These are phyloP conservation scores for Phialophora chinensis DNA, from an alignment of 2,329 filamentous ascomycete genomes.

Conservation along the genomic window DNA sequence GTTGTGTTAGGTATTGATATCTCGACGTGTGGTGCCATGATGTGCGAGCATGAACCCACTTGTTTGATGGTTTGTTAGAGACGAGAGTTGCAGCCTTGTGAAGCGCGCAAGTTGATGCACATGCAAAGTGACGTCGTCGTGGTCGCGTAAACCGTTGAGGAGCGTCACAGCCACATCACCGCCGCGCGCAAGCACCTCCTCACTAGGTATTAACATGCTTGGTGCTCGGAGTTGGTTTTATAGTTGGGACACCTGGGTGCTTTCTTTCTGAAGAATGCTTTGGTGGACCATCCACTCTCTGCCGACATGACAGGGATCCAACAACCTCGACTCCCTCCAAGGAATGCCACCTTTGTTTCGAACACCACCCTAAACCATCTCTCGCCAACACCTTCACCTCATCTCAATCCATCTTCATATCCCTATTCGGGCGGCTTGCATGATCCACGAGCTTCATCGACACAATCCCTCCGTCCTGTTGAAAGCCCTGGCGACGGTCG, in stretches of 20 bases:
- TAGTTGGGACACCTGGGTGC: not conserved
- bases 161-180: constrained; percentile 8
- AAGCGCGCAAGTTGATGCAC: not conserved
- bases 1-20: constrained; percentile 58
- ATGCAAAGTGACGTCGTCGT: constrained; percentile 17
- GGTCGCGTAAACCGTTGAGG: not conserved
- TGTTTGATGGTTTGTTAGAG: not conserved
- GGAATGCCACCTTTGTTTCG: not conserved
- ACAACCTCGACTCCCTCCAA: constrained; percentile 23
- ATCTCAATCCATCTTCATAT: constrained; percentile 15
- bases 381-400: not conserved
- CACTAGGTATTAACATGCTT: not conserved
- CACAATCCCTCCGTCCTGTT: constrained; percentile 43
- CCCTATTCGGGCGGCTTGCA: constrained; percentile 38
- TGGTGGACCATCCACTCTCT: not conserved
- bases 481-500: constrained; percentile 40
- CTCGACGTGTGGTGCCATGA: constrained; percentile 53
- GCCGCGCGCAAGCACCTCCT: not conserved
- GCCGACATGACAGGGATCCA: constrained; percentile 27
- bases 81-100: not conserved
- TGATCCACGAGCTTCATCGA: constrained; percentile 41
- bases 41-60: constrained; percentile 5
- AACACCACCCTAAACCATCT: not conserved
- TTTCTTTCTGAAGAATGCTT: not conserved
- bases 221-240: not conserved